Percentiles rank a stretch among this genome's conserved stretches.
Evolutionary conservation across 305 asterid genomes (phyloP).

Genomic region (Nicotiana rustica): DNA sequence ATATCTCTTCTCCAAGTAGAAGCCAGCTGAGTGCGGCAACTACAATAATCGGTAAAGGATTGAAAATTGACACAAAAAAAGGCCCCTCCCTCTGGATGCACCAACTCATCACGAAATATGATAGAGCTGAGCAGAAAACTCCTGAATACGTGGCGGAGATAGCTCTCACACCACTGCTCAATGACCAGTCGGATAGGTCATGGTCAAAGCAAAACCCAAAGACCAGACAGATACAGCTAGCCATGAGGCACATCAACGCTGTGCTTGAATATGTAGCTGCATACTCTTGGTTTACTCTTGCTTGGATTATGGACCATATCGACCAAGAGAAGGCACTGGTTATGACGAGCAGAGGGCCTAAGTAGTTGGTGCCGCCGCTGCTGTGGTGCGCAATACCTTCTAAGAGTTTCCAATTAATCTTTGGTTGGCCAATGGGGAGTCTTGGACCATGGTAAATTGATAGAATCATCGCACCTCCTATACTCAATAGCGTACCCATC

Average conservation of each 20-base stretch:
- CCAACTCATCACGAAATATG: background rate
- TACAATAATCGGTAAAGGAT: background rate
- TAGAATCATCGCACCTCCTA: background rate
- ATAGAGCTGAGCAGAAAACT: background rate
- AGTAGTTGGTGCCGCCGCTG: background rate
- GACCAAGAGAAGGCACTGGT: background rate
- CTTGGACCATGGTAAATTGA: background rate
- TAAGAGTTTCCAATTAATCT: background rate
- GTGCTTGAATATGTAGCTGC: background rate
- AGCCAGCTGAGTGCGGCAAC: background rate
- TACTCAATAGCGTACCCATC: background rate
- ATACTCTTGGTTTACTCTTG: background rate
- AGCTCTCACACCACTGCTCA: background rate
- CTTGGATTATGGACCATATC: background rate
- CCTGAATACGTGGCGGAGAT: background rate
- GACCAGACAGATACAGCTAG: background rate
- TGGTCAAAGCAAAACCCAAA: background rate
- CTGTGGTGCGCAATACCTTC: background rate
- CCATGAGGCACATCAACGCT: background rate
- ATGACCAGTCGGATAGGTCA: background rate
- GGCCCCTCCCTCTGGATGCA: background rate
- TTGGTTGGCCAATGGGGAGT: background rate
- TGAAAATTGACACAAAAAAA: background rate
- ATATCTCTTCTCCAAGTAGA: background rate
- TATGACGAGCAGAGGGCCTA: background rate